These are phyloP conservation scores for Akanthomyces lecanii DNA, from an alignment of 2,329 filamentous ascomycete genomes.

Conservation along the genomic window DNA sequence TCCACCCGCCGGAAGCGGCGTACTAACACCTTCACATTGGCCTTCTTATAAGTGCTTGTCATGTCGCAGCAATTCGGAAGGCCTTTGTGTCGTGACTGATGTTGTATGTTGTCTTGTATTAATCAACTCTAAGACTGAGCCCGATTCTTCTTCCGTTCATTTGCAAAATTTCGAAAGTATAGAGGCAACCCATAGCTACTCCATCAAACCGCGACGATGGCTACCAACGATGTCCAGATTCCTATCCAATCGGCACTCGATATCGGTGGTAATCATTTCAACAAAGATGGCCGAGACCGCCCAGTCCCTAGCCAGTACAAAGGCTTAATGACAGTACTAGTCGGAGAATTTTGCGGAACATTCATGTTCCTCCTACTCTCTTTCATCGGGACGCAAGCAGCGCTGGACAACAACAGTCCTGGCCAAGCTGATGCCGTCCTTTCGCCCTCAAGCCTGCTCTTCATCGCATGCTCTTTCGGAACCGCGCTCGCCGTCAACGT, in stretches of 20 bases:
- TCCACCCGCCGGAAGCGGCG: no score
- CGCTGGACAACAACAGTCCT: constrained; percentile 30
- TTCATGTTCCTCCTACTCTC: constrained; percentile 49
- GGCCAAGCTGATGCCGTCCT: constrained; percentile 26
- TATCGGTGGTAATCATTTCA: constrained; percentile 1
- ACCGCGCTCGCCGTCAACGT: constrained; percentile 49
- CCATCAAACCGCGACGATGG: no score
- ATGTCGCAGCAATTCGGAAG: no score
- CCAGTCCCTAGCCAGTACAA: constrained; percentile 9
- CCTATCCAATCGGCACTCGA: background rate
- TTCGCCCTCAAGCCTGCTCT: constrained; percentile 38
- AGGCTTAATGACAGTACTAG: background rate
- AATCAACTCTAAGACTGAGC: no score
- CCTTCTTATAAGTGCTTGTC: no score
- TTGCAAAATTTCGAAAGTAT: no score
- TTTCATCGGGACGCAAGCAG: constrained; percentile 38
- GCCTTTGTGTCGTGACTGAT: no score
- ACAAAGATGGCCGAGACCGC: background rate
- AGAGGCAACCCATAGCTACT: no score
- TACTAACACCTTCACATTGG: no score
- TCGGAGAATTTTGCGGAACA: constrained; percentile 50
- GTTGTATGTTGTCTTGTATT: no score
- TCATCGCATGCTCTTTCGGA: constrained; percentile 48
- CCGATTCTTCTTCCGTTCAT: no score
- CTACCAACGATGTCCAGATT: no score